Conservation (phyloP, 371 early-diverging fungal genomes). For the Apophysomyces elegans region DNA sequence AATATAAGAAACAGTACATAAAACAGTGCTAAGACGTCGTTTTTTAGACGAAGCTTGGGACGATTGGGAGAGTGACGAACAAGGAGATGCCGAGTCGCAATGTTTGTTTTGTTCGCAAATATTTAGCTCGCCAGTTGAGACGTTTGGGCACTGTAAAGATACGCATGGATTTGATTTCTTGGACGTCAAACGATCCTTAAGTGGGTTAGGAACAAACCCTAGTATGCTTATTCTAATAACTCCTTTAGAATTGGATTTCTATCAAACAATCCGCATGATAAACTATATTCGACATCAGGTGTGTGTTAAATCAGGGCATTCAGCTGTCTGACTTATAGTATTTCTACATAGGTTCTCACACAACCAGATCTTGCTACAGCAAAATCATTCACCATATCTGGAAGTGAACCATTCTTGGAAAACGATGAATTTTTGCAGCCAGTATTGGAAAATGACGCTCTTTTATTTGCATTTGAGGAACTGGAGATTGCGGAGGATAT, state of each 20-base stretch:
- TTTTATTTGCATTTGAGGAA: slow-evolving; percentile 78
- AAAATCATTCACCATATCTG: slow-evolving; percentile 37
- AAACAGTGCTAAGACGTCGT: not conserved
- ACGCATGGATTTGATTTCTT: slow-evolving; percentile 77
- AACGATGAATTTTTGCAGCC: slow-evolving; percentile 82
- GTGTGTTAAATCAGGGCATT: not conserved
- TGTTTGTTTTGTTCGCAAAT: slow-evolving; percentile 75
- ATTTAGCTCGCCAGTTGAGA: slow-evolving; percentile 49
- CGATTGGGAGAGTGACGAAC: slow-evolving; percentile 70
- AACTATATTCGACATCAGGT: slow-evolving; percentile 79
- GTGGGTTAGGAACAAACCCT: slow-evolving; percentile 28
- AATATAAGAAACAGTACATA: not conserved
- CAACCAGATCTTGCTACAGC: slow-evolving; percentile 27
- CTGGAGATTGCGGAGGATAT: slow-evolving; percentile 60
- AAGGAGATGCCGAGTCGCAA: slow-evolving; percentile 54
- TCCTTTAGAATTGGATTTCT: slow-evolving; percentile 72
- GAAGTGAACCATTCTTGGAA: slow-evolving; percentile 63
- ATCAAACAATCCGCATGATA: slow-evolving; percentile 83
- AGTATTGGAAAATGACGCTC: slow-evolving; percentile 79
- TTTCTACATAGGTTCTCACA: slow-evolving; percentile 15
- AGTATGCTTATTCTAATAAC: slow-evolving; percentile 9
- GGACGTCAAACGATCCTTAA: slow-evolving; percentile 46
- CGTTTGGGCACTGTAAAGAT: slow-evolving; percentile 69
- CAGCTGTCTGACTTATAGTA: not conserved
- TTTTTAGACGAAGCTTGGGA: slow-evolving; percentile 19